Percentiles rank a stretch among this genome's conserved stretches.
phyloP scores from a whole-genome alignment of 257 asterid genomes.

The Prunella vulgaris region DNA sequence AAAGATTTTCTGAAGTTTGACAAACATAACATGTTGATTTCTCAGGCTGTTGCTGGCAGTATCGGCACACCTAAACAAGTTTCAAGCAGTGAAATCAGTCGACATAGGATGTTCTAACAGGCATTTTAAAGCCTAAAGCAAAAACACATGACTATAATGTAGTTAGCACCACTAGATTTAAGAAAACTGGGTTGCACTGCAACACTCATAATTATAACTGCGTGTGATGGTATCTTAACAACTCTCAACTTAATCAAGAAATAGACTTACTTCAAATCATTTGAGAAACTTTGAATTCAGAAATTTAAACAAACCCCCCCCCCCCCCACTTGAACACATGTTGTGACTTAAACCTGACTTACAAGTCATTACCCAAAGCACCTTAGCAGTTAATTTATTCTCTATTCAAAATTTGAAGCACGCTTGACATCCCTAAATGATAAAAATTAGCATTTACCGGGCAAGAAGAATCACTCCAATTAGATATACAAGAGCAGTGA shows the following conservation, averaged over 20 bases:
- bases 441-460: conserved; percentile 55
- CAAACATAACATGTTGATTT: conserved; percentile 80
- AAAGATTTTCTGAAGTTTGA: conserved; percentile 83
- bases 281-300: not conserved
- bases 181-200: not conserved
- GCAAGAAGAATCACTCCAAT: conserved; percentile 98
- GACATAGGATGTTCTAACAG: conserved; percentile 11
- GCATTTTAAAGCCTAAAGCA: conserved; percentile 8
- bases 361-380: conserved; percentile 8
- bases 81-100: conserved; percentile 21
- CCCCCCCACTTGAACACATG: not conserved
- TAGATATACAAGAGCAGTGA: conserved; percentile 97
- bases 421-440: conserved; percentile 2
- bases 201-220: not conserved
- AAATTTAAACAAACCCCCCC: no score
- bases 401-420: not conserved
- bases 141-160: not conserved
- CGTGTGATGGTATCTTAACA: not conserved
- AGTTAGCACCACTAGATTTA: conserved; percentile 9
- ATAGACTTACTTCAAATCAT: not conserved
- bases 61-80: conserved; percentile 79
- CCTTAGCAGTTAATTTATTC: not conserved
- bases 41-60: conserved; percentile 98
- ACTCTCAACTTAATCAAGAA: not conserved
- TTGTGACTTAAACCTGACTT: not conserved